Conservation (phyloP, 2,329 filamentous ascomycete genomes). For the Tympanopsis confertula region DNA sequence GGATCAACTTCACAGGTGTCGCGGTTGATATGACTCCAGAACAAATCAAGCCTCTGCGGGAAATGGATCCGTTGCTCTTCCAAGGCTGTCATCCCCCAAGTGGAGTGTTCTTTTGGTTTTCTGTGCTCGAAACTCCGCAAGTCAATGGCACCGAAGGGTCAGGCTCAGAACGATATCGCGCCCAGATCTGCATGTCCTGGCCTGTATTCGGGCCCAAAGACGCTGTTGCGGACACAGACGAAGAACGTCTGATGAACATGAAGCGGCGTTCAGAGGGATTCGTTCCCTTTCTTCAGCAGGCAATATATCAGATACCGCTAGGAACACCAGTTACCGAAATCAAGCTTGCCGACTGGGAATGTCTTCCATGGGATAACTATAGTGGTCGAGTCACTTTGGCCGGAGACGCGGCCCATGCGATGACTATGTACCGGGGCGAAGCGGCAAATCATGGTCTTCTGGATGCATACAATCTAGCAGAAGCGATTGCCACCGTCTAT, state of each 20-base stretch:
- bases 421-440: constrained; percentile 39
- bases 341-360: constrained; percentile 20
- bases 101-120: constrained; percentile 36
- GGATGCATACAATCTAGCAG: constrained; percentile 19
- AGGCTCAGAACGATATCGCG: constrained; percentile 20
- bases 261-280: constrained; percentile 19
- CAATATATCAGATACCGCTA: constrained; percentile 29
- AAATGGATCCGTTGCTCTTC: constrained; percentile 40
- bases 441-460: constrained; percentile 26
- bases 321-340: constrained; percentile 17
- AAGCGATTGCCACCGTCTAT: constrained; percentile 9
- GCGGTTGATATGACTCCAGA: constrained; percentile 22
- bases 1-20: constrained; percentile 23
- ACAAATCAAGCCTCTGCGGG: constrained; percentile 24
- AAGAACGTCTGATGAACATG: constrained; percentile 11
- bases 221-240: constrained; percentile 3
- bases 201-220: background rate
- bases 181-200: constrained; percentile 13
- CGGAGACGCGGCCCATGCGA: constrained; percentile 45
- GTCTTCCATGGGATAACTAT: constrained; percentile 23
- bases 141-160: constrained; percentile 20
- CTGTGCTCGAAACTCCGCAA: constrained; percentile 27
- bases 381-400: constrained; percentile 31
- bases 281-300: constrained; percentile 23
- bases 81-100: constrained; percentile 38